phyloP scores from a whole-genome alignment of 805 yeast species.

The Saccharomycopsis fibuligera region DNA sequence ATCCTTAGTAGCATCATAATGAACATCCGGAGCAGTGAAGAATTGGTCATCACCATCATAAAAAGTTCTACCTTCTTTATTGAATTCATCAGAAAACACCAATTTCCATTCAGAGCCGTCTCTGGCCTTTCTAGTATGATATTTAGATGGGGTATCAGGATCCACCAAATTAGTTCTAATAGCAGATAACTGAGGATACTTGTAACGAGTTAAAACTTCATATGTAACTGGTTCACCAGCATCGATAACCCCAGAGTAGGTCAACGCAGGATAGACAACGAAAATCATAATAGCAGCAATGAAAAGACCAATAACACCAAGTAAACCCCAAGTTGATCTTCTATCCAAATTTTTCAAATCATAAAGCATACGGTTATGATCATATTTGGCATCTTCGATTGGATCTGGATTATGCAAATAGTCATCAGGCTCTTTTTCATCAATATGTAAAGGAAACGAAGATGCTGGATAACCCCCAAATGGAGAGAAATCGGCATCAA shows the following conservation, averaged over 20 bases:
- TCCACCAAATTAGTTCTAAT: slow-evolving; percentile 49
- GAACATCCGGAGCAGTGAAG: slow-evolving; percentile 77
- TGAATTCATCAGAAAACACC: slow-evolving; percentile 89
- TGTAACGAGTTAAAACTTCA: slow-evolving; percentile 41
- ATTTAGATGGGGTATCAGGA: slow-evolving; percentile 54
- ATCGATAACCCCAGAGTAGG: slow-evolving; percentile 64
- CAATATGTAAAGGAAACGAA: slow-evolving; percentile 82
- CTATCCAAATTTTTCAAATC: slow-evolving; percentile 65
- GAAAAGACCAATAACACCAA: slow-evolving; percentile 53
- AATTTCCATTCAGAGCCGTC: slow-evolving; percentile 67
- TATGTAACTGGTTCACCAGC: slow-evolving; percentile 25
- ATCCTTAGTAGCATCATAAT: slow-evolving; percentile 84
- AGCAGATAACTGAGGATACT: slow-evolving; percentile 46
- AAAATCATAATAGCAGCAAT: slow-evolving; percentile 64
- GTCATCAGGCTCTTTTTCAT: slow-evolving; percentile 93
- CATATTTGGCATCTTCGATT: slow-evolving; percentile 80
- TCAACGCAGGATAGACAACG: slow-evolving; percentile 74
- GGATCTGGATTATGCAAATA: slow-evolving; percentile 96
- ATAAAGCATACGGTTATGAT: slow-evolving; percentile 56
- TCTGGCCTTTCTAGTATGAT: slow-evolving; percentile 41
- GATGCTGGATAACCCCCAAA: slow-evolving; percentile 97
- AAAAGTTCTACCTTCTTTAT: slow-evolving; percentile 83
- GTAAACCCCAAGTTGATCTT: slow-evolving; percentile 52
- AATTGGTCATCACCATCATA: slow-evolving; percentile 89
- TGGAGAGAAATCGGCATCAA: slow-evolving; percentile 70